phyloP scores from a whole-genome alignment of 1,139 yeast species.

The Lodderomyces orthopsilosis region DNA sequence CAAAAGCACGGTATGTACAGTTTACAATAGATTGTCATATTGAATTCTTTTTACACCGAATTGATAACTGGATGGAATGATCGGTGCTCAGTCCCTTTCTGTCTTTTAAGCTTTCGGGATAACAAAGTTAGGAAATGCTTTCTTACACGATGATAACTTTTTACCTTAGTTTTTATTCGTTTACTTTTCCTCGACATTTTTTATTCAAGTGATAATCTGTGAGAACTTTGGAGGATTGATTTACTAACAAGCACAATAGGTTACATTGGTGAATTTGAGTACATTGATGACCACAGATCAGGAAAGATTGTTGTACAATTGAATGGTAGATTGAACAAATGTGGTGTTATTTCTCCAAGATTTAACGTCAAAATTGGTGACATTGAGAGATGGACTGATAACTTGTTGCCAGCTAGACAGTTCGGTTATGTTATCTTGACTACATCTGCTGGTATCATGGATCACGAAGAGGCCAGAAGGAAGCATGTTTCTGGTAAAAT shows the following conservation, averaged over 20 bases:
- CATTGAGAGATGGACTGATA: slow-evolving; percentile 97
- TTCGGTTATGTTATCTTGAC: slow-evolving; percentile 96
- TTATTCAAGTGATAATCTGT: background rate
- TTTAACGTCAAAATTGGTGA: slow-evolving; percentile 92
- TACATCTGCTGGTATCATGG: slow-evolving; percentile 99
- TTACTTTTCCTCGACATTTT: slow-evolving; percentile 73
- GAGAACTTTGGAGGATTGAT: background rate
- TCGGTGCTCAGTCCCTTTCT: slow-evolving; percentile 87
- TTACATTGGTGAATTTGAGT: slow-evolving; percentile 98
- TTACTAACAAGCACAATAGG: slow-evolving; percentile 30
- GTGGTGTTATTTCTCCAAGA: slow-evolving; percentile 98
- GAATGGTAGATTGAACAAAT: slow-evolving; percentile 97
- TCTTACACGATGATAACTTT: slow-evolving; percentile 62
- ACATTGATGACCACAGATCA: slow-evolving; percentile 98
- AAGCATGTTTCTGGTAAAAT: slow-evolving; percentile 99
- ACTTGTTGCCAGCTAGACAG: slow-evolving; percentile 97
- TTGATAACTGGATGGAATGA: slow-evolving; percentile 97
- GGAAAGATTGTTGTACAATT: slow-evolving; percentile 96
- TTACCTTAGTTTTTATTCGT: slow-evolving; percentile 45
- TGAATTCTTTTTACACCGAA: slow-evolving; percentile 47
- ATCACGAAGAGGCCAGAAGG: slow-evolving; percentile 99
- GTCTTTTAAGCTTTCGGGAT: slow-evolving; percentile 98
- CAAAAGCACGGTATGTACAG: slow-evolving; percentile 66
- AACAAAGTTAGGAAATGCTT: slow-evolving; percentile 61
- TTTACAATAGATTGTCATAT: background rate